Conservation (phyloP, 345 rosid species). For the Anacardium occidentale region DNA sequence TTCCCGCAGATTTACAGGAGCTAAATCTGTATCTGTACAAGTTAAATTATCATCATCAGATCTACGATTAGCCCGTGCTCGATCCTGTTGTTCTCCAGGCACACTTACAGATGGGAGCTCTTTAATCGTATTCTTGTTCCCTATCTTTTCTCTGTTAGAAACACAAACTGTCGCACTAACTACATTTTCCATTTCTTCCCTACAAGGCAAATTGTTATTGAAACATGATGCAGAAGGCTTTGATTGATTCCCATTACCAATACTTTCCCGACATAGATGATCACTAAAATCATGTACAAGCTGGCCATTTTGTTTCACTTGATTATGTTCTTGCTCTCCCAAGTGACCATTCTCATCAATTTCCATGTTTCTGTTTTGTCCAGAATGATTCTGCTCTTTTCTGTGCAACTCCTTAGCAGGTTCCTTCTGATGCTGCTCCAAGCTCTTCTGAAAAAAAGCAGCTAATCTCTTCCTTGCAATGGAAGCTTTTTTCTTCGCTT, state of each 20-base stretch:
- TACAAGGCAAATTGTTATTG: neutral
- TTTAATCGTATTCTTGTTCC: slow-evolving; percentile 16
- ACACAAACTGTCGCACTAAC: neutral
- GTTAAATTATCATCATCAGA: slow-evolving; percentile 16
- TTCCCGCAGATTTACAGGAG: slow-evolving; percentile 11
- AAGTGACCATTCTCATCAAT: slow-evolving; percentile 19
- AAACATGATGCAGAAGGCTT: slow-evolving; percentile 17
- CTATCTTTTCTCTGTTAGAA: slow-evolving; percentile 21
- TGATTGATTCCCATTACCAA: slow-evolving; percentile 11
- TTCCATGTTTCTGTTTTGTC: slow-evolving; percentile 18
- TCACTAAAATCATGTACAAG: slow-evolving; percentile 11
- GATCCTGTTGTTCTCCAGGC: slow-evolving; percentile 25
- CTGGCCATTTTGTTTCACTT: slow-evolving; percentile 14
- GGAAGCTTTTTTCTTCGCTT: slow-evolving; percentile 37
- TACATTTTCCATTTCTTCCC: slow-evolving; percentile 28
- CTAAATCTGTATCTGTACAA: slow-evolving; percentile 8
- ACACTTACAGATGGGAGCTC: slow-evolving; percentile 10
- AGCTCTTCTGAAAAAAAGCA: slow-evolving; percentile 28
- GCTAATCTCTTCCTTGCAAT: slow-evolving; percentile 39
- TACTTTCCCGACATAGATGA: slow-evolving; percentile 13
- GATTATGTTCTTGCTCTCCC: slow-evolving; percentile 14
- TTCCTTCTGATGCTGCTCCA: slow-evolving; percentile 19
- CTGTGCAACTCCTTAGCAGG: slow-evolving; percentile 16
- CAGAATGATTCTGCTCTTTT: slow-evolving; percentile 16
- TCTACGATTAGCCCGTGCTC: neutral